A percentile compares a stretch with the other conserved stretches of the same genome.
These are phyloP conservation scores for Neofusicoccum cordaticola DNA, from an alignment of 2,329 filamentous ascomycete genomes.

Conservation along the genomic window DNA sequence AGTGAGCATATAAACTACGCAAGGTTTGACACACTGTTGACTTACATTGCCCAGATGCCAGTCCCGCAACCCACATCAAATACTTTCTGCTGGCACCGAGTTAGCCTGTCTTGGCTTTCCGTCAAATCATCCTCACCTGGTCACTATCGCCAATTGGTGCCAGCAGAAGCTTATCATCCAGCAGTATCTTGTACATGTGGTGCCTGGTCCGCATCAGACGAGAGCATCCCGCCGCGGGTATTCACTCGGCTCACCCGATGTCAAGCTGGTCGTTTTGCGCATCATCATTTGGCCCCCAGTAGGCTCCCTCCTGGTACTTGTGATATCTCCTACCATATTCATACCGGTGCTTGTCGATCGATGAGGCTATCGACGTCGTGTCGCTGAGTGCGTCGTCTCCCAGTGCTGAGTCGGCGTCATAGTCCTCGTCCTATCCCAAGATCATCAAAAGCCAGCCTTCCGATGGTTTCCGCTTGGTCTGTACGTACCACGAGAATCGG, in stretches of 20 bases:
- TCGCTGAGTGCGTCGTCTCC: not conserved
- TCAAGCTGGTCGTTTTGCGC: conserved; percentile 43
- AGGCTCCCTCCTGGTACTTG: not conserved
- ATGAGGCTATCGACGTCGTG: conserved; percentile 19
- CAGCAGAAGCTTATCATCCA: conserved; percentile 34
- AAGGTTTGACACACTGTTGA: not conserved
- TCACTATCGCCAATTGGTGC: conserved; percentile 25
- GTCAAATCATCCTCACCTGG: conserved; percentile 9
- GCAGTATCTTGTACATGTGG: conserved; percentile 38
- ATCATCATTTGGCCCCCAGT: conserved; percentile 43
- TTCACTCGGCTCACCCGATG: conserved; percentile 29
- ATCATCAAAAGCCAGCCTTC: not conserved
- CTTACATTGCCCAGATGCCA: conserved; percentile 18
- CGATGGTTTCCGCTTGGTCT: not conserved
- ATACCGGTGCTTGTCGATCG: conserved; percentile 29
- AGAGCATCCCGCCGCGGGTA: no score
- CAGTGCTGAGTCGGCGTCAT: not conserved
- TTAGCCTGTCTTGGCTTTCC: not conserved
- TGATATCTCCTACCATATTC: conserved; percentile 19
- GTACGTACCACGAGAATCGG: not conserved
- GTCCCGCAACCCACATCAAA: conserved; percentile 17
- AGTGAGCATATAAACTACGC: conserved; percentile 22
- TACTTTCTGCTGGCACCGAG: not conserved
- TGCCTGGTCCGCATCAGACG: conserved; percentile 20
- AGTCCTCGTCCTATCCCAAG: not conserved